Conservation (phyloP, 768 basidiomycete species). For the Leccinellum luteum region DNA sequence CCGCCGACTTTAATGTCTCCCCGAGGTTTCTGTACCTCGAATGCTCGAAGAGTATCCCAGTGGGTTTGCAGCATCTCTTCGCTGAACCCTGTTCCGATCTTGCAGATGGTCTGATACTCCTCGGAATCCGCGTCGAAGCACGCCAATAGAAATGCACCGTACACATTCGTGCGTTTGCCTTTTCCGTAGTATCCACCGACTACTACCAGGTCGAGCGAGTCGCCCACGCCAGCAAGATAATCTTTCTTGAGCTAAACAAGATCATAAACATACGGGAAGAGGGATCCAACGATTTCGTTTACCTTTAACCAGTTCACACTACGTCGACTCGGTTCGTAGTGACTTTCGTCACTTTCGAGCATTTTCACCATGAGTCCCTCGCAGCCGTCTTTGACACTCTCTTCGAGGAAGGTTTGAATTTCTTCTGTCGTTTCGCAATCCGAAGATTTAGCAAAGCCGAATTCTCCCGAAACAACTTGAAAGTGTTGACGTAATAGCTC, state of each 20-base stretch:
- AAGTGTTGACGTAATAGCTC: conserved; percentile 78
- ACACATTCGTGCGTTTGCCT: conserved; percentile 96
- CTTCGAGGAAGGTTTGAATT: conserved; percentile 92
- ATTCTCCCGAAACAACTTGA: conserved; percentile 79
- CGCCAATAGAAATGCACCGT: conserved; percentile 96
- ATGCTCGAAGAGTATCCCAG: conserved; percentile 75
- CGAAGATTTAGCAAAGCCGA: conserved; percentile 88
- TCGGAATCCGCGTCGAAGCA: conserved; percentile 95
- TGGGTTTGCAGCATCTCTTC: conserved; percentile 85
- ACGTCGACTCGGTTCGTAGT: conserved; percentile 92
- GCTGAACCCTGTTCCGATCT: conserved; percentile 97
- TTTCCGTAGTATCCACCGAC: conserved; percentile 97
- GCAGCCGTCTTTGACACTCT: conserved; percentile 96
- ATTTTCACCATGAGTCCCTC: conserved; percentile 99
- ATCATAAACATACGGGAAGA: conserved; percentile 1
- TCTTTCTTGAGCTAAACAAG: conserved; percentile 89
- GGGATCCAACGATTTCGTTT: conserved; percentile 1
- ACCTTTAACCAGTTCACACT: conserved; percentile 99
- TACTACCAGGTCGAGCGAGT: conserved; percentile 97
- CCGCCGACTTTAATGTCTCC: conserved; percentile 88
- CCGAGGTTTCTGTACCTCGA: conserved; percentile 66
- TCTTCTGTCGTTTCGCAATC: conserved; percentile 90
- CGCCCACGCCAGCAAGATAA: conserved; percentile 93
- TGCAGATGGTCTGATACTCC: conserved; percentile 96
- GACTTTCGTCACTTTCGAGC: conserved; percentile 88